phyloP scores from a whole-genome alignment of 148 eudicot genomes.

The Bassia scoparia region DNA sequence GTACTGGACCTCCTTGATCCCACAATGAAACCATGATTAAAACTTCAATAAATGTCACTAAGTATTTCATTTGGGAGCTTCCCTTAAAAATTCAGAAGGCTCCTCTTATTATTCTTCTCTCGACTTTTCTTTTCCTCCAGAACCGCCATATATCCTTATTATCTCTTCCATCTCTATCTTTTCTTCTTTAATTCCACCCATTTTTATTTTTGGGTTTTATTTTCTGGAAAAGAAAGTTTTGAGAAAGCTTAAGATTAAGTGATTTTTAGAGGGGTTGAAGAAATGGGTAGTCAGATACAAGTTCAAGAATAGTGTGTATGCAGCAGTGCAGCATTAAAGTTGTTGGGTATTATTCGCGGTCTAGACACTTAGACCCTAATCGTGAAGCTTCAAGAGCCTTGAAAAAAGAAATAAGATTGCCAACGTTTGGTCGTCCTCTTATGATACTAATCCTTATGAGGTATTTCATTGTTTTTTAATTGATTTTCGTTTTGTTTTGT shows the following conservation, averaged over 20 bases:
- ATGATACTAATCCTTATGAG: conserved; percentile 78
- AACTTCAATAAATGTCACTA: too few relatives aligned
- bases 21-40: too few relatives aligned
- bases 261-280: not conserved
- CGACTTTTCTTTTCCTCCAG: conserved; percentile 14
- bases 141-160: not conserved
- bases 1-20: too few relatives aligned
- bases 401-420: conserved; percentile 67
- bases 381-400: conserved; percentile 86
- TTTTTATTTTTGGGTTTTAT: not conserved
- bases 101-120: not conserved
- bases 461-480: conserved; percentile 20
- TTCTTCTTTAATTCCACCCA: not conserved
- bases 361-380: conserved; percentile 75
- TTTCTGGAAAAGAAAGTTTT: not conserved
- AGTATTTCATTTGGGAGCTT: not conserved
- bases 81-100: not conserved
- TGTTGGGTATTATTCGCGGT: conserved; percentile 60
- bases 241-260: not conserved
- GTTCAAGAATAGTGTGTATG: conserved; percentile 73
- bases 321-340: conserved; percentile 95
- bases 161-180: not conserved
- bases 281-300: conserved; percentile 39
- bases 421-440: conserved; percentile 81
- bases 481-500: not conserved